Evolutionary conservation across 2,329 filamentous ascomycete species (phyloP).

Genomic region (Fusarium nisikadoi): DNA sequence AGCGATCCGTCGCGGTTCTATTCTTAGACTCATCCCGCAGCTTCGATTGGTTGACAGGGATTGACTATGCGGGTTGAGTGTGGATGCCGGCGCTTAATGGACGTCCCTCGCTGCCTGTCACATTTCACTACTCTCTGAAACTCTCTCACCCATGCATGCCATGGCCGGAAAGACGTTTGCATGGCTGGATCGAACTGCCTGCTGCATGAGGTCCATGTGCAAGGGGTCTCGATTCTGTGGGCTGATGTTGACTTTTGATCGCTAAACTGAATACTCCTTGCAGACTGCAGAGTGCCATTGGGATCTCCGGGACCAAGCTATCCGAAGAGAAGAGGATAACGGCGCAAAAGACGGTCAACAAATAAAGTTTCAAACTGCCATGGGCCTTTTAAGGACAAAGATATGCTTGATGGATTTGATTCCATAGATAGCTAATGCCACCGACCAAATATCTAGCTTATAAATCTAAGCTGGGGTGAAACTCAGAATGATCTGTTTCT

Average conservation of each 20-base stretch:
- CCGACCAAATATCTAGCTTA: neutral
- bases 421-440: neutral
- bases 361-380: neutral
- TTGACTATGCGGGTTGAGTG: conserved; percentile 38
- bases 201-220: conserved; percentile 32
- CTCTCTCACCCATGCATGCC: neutral
- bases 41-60: conserved; percentile 29
- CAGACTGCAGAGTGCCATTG: neutral
- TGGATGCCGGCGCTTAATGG: conserved; percentile 45
- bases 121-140: conserved; percentile 12
- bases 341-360: conserved; percentile 32
- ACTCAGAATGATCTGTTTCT: neutral
- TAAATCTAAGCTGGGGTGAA: neutral
- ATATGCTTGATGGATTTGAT: neutral
- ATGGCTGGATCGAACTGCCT: conserved; percentile 26
- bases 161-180: conserved; percentile 29
- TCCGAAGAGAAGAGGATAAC: neutral
- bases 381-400: neutral
- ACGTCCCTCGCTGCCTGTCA: conserved; percentile 36
- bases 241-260: conserved; percentile 28
- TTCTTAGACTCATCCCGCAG: conserved; percentile 38
- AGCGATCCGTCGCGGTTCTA: conserved; percentile 33
- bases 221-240: conserved; percentile 23
- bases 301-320: neutral
- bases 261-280: neutral